These are phyloP conservation scores for Eucalyptus lansdowneana DNA, from an alignment of 345 rosid species.

Conservation along the genomic window DNA sequence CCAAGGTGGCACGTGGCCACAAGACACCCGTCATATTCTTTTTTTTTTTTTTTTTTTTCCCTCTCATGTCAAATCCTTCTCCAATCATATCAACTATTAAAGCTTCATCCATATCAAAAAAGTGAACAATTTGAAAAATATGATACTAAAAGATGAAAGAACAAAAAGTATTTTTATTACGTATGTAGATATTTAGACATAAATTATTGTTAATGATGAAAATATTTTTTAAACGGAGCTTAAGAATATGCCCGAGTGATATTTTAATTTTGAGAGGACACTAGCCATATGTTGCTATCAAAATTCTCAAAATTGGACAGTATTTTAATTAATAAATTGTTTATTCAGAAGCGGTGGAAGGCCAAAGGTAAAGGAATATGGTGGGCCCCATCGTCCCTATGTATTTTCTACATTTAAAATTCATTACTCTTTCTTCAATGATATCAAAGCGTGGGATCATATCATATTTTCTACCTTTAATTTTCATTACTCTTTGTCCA, in stretches of 20 bases:
- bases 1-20: background rate
- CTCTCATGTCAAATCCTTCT: background rate
- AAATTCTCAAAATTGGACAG: too few species aligned
- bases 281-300: too few species aligned
- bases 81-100: accelerated
- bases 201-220: accelerated
- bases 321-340: background rate
- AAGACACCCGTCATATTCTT: background rate
- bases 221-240: too few species aligned
- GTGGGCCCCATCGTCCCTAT: background rate
- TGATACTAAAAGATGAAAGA: background rate
- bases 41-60: too few species aligned
- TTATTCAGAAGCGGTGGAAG: background rate
- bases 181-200: accelerated
- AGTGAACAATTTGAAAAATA: too few species aligned
- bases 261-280: background rate
- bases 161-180: accelerated
- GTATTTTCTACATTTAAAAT: background rate
- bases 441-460: too few species aligned
- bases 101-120: accelerated
- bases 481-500: too few species aligned
- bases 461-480: too few species aligned
- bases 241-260: background rate
- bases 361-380: background rate
- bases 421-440: accelerated